phyloP scores from a whole-genome alignment of 352 stramenopile species.

The Halophytophthora polymorphica region DNA sequence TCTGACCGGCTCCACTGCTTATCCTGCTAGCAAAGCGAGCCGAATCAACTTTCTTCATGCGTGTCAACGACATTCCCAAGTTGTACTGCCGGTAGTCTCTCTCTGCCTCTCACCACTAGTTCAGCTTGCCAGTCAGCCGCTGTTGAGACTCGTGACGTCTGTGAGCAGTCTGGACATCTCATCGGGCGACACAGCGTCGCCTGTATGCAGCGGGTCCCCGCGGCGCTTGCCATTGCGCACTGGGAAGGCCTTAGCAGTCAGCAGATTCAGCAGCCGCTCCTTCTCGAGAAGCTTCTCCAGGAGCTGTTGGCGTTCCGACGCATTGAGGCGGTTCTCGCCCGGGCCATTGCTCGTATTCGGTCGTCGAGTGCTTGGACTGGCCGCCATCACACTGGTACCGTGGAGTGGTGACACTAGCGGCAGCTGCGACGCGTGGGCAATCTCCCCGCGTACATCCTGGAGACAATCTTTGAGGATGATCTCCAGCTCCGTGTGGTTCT shows the following conservation, averaged over 20 bases:
- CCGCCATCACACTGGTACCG: slow-evolving; percentile 13
- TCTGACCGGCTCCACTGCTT: too few relatives aligned
- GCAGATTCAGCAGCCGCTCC: slow-evolving; percentile 72
- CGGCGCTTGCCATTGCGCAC: slow-evolving; percentile 33
- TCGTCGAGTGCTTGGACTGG: slow-evolving; percentile 5
- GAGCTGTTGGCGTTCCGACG: slow-evolving; percentile 55
- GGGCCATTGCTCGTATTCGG: slow-evolving; percentile 2
- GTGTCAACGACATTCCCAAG: too few relatives aligned
- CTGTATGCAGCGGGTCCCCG: slow-evolving; percentile 37
- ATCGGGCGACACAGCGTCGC: slow-evolving; percentile 39
- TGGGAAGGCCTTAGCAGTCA: slow-evolving; percentile 77
- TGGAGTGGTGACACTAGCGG: slow-evolving; percentile 10
- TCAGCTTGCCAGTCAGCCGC: slow-evolving; percentile 4
- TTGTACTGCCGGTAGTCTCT: too few relatives aligned
- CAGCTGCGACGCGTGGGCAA: slow-evolving; percentile 31
- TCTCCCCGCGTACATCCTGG: slow-evolving; percentile 74
- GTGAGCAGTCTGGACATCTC: slow-evolving; percentile 46
- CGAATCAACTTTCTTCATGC: too few relatives aligned
- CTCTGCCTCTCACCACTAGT: too few relatives aligned
- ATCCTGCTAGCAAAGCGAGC: too few relatives aligned
- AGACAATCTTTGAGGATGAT: slow-evolving; percentile 77
- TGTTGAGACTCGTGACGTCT: slow-evolving; percentile 24
- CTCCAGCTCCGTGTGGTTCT: slow-evolving; percentile 81
- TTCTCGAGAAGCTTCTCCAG: slow-evolving; percentile 82
- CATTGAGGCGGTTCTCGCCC: slow-evolving; percentile 25